Percentiles rank a stretch among this genome's conserved stretches.
Conservation (phyloP, 1,284 basidiomycete genomes). For the Lignosus rhinocerotis region DNA sequence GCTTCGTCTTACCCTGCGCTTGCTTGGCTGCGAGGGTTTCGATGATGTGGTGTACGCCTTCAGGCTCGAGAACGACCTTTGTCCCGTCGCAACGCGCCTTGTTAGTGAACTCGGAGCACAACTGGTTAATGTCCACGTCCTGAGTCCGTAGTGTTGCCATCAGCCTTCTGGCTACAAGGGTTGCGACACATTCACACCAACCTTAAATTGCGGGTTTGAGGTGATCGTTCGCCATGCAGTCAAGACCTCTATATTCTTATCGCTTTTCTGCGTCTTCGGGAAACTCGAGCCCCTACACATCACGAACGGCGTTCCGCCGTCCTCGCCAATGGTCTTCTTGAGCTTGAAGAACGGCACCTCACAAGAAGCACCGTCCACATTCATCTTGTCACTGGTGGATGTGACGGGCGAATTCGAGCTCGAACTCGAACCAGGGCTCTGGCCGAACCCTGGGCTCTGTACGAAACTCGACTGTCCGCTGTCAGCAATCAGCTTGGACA, state of each 20-base stretch:
- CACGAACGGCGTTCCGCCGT: slow-evolving; percentile 47
- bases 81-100: slow-evolving; percentile 82
- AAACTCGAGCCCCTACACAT: slow-evolving; percentile 63
- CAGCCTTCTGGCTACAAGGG: slow-evolving; percentile 3
- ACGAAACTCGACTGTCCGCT: slow-evolving; percentile 54
- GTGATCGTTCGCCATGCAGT: slow-evolving; percentile 76
- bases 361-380: slow-evolving; percentile 19
- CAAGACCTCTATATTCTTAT: slow-evolving; percentile 72
- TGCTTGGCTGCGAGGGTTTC: slow-evolving; percentile 46
- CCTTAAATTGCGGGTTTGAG: slow-evolving; percentile 69
- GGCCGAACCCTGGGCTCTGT: slow-evolving; percentile 21
- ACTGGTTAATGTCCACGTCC: slow-evolving; percentile 74
- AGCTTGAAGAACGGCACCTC: slow-evolving; percentile 28
- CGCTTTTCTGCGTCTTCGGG: slow-evolving; percentile 66
- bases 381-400: slow-evolving; percentile 1
- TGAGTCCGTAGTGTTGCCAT: slow-evolving; percentile 30
- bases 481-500: slow-evolving; percentile 47
- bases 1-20: slow-evolving; percentile 25
- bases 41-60: slow-evolving; percentile 64
- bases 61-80: slow-evolving; percentile 75
- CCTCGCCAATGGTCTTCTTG: slow-evolving; percentile 24
- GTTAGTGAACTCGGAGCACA: slow-evolving; percentile 73
- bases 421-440: background rate
- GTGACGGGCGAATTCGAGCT: background rate
- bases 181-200: slow-evolving; percentile 15